These are phyloP conservation scores for Steccherinum ochraceum DNA, from an alignment of 768 basidiomycete species.

Conservation along the genomic window DNA sequence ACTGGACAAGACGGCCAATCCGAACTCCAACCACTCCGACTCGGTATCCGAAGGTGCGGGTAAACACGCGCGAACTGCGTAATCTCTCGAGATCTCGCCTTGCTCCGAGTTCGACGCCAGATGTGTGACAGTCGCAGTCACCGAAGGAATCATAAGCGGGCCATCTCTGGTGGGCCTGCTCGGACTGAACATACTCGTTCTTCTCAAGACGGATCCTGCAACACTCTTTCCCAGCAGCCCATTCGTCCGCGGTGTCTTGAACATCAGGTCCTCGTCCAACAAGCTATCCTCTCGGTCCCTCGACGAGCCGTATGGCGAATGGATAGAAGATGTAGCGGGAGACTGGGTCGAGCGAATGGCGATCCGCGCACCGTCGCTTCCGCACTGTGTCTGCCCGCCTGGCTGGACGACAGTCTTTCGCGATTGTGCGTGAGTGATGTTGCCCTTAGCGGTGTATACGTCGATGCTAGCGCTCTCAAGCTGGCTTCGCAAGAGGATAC, in stretches of 20 bases:
- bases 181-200: slow-evolving; percentile 14
- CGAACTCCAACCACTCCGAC: slow-evolving; percentile 75
- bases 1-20: slow-evolving; percentile 42
- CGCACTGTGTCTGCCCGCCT: slow-evolving; percentile 53
- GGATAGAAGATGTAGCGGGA: slow-evolving; percentile 6
- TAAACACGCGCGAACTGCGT: slow-evolving; percentile 53
- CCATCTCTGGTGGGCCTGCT: slow-evolving; percentile 43
- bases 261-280: background rate
- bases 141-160: slow-evolving; percentile 55
- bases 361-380: slow-evolving; percentile 56
- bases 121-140: slow-evolving; percentile 47
- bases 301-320: background rate
- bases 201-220: background rate
- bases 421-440: slow-evolving; percentile 52
- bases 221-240: background rate
- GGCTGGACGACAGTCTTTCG: slow-evolving; percentile 59
- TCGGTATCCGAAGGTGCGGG: slow-evolving; percentile 52
- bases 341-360: slow-evolving; percentile 38
- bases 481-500: slow-evolving; percentile 57
- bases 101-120: slow-evolving; percentile 22
- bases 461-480: slow-evolving; percentile 47
- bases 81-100: slow-evolving; percentile 29
- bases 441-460: slow-evolving; percentile 54
- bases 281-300: slow-evolving; percentile 1
- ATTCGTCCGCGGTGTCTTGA: background rate